Conservation (phyloP, 1,284 basidiomycete genomes). For the Coniferiporia weirii region DNA sequence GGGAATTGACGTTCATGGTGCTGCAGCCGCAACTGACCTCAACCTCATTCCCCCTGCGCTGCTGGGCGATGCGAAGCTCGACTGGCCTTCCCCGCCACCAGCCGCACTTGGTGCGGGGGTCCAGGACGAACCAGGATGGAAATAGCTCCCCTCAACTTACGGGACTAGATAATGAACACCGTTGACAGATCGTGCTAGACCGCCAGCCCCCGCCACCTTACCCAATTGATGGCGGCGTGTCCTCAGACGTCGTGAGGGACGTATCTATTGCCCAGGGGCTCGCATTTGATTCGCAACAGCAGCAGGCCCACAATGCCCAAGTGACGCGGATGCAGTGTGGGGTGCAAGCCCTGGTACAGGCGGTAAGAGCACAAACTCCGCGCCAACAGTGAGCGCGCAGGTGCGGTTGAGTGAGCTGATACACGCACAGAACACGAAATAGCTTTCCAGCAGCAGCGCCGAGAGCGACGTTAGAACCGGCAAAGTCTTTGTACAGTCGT, state of each 20-base stretch:
- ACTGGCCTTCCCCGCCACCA: not conserved
- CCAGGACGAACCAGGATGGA: not conserved
- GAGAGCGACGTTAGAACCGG: no score
- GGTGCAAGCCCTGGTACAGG: not conserved
- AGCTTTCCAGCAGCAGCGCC: no score
- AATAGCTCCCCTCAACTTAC: not conserved
- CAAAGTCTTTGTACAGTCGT: no score
- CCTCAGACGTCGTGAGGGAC: not conserved
- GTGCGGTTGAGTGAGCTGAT: no score
- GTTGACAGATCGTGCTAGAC: not conserved
- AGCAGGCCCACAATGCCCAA: not conserved
- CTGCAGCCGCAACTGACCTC: not conserved
- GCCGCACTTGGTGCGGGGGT: not conserved
- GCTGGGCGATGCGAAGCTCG: not conserved
- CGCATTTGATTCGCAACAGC: not conserved
- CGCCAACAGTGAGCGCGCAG: not conserved
- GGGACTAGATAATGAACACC: not conserved
- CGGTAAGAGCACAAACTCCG: not conserved
- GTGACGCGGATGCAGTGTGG: not conserved
- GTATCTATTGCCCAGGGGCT: not conserved
- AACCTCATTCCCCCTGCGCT: not conserved
- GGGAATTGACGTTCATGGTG: not conserved
- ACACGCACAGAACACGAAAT: no score
- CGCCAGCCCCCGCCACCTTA: constrained; percentile 1
- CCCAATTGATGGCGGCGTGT: not conserved